phyloP scores from a whole-genome alignment of 2,329 filamentous ascomycete genomes.

The Hymenoscyphus fraxineus region DNA sequence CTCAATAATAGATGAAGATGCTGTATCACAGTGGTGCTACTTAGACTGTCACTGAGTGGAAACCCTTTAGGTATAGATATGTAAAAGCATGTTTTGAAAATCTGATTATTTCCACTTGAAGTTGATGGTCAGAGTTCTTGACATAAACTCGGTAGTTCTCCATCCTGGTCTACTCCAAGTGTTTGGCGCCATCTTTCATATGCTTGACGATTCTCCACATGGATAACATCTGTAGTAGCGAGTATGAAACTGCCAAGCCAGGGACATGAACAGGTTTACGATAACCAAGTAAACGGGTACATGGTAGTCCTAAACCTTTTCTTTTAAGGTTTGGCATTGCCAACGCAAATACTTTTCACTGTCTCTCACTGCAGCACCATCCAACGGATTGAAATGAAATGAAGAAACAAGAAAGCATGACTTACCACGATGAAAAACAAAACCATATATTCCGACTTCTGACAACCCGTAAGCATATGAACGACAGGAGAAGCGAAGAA shows the following conservation, averaged over 20 bases:
- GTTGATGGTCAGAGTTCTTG: background rate
- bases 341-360: no score
- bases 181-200: background rate
- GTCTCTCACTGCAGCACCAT: no score
- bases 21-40: background rate
- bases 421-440: conserved; percentile 68
- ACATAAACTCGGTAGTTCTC: background rate
- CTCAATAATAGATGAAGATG: background rate
- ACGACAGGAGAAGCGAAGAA: background rate
- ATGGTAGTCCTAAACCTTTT: background rate
- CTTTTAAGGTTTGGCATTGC: background rate
- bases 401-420: background rate
- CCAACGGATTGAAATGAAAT: no score
- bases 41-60: background rate
- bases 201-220: background rate
- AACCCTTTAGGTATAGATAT: background rate
- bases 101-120: no score
- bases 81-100: no score
- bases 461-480: conserved; percentile 9
- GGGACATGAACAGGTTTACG: background rate
- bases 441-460: conserved; percentile 78
- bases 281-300: background rate
- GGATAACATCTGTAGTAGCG: background rate
- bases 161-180: background rate
- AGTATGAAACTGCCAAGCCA: background rate